A percentile compares a stretch with the other conserved stretches of the same genome.
Conservation (phyloP, 2,329 filamentous ascomycete genomes). For the Pseudocercospora ulei region DNA sequence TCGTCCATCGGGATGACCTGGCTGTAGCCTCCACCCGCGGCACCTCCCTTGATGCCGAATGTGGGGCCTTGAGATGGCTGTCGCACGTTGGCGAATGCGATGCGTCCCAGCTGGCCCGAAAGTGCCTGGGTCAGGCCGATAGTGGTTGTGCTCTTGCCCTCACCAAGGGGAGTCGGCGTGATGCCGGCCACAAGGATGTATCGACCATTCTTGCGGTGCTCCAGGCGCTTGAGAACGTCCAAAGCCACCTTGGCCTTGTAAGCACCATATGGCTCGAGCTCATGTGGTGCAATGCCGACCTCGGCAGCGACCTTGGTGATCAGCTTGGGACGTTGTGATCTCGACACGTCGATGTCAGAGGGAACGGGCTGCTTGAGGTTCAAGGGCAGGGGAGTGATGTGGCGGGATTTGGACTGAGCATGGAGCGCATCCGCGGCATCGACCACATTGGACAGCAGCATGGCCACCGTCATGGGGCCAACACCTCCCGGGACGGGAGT, state of each 20-base stretch:
- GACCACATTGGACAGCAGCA: conserved; percentile 93
- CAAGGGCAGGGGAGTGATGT: conserved; percentile 71
- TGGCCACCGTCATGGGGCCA: conserved; percentile 96
- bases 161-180: conserved; percentile 88
- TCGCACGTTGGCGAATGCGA: conserved; percentile 92
- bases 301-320: conserved; percentile 78
- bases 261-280: conserved; percentile 87
- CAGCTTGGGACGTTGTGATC: conserved; percentile 80
- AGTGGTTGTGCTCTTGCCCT: conserved; percentile 97
- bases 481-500: conserved; percentile 95
- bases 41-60: conserved; percentile 97
- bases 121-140: conserved; percentile 90
- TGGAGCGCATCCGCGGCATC: conserved; percentile 74
- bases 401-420: conserved; percentile 69
- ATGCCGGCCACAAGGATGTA: conserved; percentile 94
- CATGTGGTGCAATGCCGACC: conserved; percentile 74
- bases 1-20: conserved; percentile 99
- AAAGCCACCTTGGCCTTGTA: conserved; percentile 95
- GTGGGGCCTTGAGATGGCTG: conserved; percentile 96
- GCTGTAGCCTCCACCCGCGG: conserved; percentile 93
- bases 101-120: conserved; percentile 72
- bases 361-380: conserved; percentile 72
- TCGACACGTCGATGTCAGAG: conserved; percentile 89
- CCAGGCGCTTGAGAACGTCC: conserved; percentile 66
- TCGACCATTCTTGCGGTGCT: conserved; percentile 76